These are phyloP conservation scores for Zymoseptoria passerinii DNA, from an alignment of 2,329 filamentous ascomycete species.

Conservation along the genomic window DNA sequence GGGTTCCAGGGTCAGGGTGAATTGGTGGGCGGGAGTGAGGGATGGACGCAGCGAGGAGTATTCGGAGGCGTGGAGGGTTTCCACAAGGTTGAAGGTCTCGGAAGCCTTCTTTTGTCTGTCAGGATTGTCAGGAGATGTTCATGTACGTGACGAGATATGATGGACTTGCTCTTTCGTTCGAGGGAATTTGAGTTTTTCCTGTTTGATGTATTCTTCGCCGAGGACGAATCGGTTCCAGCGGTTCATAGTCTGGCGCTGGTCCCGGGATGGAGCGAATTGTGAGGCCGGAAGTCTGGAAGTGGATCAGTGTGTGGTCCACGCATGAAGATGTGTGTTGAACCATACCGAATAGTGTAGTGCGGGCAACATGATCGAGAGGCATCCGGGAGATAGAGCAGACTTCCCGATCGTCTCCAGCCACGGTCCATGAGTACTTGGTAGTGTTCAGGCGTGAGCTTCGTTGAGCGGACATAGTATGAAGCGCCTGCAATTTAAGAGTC, in stretches of 20 bases:
- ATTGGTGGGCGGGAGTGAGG: slow-evolving; percentile 52
- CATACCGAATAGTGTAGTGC: slow-evolving; percentile 67
- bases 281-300: slow-evolving; percentile 51
- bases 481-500: slow-evolving; percentile 45
- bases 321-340: neutral
- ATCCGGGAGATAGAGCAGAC: slow-evolving; percentile 68
- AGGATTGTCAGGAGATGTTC: neutral
- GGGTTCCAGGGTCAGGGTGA: slow-evolving; percentile 62
- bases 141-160: neutral
- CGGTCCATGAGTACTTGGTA: slow-evolving; percentile 67
- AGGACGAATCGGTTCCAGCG: slow-evolving; percentile 65
- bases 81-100: slow-evolving; percentile 59
- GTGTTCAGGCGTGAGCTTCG: slow-evolving; percentile 53
- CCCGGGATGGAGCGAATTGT: slow-evolving; percentile 57
- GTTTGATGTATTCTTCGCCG: slow-evolving; percentile 59
- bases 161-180: slow-evolving; percentile 53
- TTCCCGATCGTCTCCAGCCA: slow-evolving; percentile 62
- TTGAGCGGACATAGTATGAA: slow-evolving; percentile 61
- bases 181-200: slow-evolving; percentile 56
- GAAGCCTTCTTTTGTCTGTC: slow-evolving; percentile 50
- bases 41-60: slow-evolving; percentile 40
- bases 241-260: slow-evolving; percentile 68
- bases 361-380: slow-evolving; percentile 78
- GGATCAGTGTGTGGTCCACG: neutral
- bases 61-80: slow-evolving; percentile 64